These are phyloP conservation scores for Plasmodium relictum DNA, from an alignment of 169 alveolate species.

Conservation along the genomic window DNA sequence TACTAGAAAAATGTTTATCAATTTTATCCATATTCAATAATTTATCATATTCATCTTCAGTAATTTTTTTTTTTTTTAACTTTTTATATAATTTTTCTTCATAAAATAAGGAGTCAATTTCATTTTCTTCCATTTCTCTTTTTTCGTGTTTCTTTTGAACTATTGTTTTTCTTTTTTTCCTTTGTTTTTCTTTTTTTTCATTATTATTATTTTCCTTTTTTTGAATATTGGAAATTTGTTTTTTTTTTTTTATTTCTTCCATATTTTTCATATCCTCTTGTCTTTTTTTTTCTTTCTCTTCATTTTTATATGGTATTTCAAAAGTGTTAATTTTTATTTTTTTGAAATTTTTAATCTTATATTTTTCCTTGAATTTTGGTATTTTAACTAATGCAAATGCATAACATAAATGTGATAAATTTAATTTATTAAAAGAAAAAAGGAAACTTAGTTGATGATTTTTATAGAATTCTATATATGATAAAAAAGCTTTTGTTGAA, in stretches of 20 bases:
- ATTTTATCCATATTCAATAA: slow-evolving; percentile 32
- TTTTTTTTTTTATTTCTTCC: not conserved
- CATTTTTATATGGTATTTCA: slow-evolving; percentile 47
- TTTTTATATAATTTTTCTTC: slow-evolving; percentile 66
- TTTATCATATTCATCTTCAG: slow-evolving; percentile 53
- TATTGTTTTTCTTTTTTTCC: slow-evolving; percentile 45
- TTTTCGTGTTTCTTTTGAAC: slow-evolving; percentile 71
- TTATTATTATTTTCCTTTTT: not conserved
- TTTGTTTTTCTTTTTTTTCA: slow-evolving; percentile 26
- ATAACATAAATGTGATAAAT: slow-evolving; percentile 41
- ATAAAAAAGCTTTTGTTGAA: slow-evolving; percentile 58
- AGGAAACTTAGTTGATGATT: slow-evolving; percentile 59
- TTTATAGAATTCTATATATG: slow-evolving; percentile 59
- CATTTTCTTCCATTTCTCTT: slow-evolving; percentile 65
- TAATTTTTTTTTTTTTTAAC: slow-evolving; percentile 70
- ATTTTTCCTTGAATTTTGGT: slow-evolving; percentile 54
- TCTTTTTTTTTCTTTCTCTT: slow-evolving; percentile 38
- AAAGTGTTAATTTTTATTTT: slow-evolving; percentile 18
- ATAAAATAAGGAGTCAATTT: slow-evolving; percentile 54
- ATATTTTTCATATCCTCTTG: slow-evolving; percentile 36
- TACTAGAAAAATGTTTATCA: slow-evolving; percentile 30
- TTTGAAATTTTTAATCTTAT: slow-evolving; percentile 43
- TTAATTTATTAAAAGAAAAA: slow-evolving; percentile 53
- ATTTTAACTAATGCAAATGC: slow-evolving; percentile 42
- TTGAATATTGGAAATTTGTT: not conserved